Evolutionary conservation across 306 rosid genomes (phyloP), one percentile per base, ranked within the genome.

Genomic region (Lathyrus sativus): DNA sequence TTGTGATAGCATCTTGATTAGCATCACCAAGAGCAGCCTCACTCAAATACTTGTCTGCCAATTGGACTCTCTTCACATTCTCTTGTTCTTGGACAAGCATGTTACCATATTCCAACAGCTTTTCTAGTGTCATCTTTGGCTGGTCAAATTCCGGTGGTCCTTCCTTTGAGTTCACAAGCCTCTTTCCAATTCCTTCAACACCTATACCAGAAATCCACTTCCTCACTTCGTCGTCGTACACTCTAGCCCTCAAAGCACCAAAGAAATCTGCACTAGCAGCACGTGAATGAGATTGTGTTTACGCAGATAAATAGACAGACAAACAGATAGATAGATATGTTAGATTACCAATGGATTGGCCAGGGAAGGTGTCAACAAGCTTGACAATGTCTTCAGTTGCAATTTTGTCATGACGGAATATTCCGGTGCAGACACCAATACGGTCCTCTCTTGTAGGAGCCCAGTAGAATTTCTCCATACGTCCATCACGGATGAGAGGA

Each of bases 391-490:
- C 92, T 0, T 68, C 69, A 0, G 17, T 18, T 5, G 82, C 2
- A 2, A 92, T n/a, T 1, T 81, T 78, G 81, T 92, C 98, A 41
- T 19, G 74, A 19, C 85, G 84, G 86, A 92, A 92, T 44, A 92
- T 92, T 0, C 98, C 98, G 0, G 0, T 66, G 85, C 95, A 92
- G 59, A 92, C 96, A 70, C 98, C 98, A 28, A 92, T 56, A 0
- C 98, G 88, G 76, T 92, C 98, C 0, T 92, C 98, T 35, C 95
- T 79, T 0, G 88, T 92, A 2, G 98, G 95, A 24, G 98, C 96
- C 96, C 98, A 92, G 88, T 92, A 92, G 87, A 92, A 92, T 73
- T 92, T 92, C 88, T 92, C 98, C 98, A 92, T 92, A 81, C 98
- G 98, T 4, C 96, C 98, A 2, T 92, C 98, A 84, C 98, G 98